A percentile compares a stretch with the other conserved stretches of the same genome.
phyloP scores from a whole-genome alignment of 306 rosid species.

The Castanea sativa region DNA sequence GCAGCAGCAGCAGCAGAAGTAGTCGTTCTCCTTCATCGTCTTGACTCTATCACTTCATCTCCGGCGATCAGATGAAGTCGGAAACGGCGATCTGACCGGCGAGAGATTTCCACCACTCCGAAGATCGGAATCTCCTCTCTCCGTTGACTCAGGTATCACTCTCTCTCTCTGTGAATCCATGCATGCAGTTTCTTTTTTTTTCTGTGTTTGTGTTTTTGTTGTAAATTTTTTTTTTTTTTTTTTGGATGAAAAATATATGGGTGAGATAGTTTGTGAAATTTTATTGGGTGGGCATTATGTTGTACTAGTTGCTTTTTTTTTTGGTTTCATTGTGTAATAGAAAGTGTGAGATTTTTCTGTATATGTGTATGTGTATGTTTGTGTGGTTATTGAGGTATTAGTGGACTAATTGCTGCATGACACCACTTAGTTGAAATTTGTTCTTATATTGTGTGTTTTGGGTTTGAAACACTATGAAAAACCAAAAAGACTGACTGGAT shows the following conservation, averaged over 20 bases:
- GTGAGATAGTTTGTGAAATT: too few relatives aligned
- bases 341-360: too few relatives aligned
- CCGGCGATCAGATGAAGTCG: slow-evolving; percentile 3
- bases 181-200: neutral
- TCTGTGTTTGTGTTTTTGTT: neutral
- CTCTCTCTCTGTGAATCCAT: neutral
- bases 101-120: slow-evolving; percentile 1
- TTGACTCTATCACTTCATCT: slow-evolving; percentile 10
- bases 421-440: neutral
- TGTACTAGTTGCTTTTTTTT: too few relatives aligned
- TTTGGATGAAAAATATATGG: too few relatives aligned
- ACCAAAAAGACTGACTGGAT: neutral
- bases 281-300: too few relatives aligned
- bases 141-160: neutral
- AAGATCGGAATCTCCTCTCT: neutral
- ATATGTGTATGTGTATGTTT: too few relatives aligned
- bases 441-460: neutral
- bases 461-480: neutral
- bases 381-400: too few relatives aligned
- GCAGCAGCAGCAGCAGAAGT: neutral
- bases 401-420: neutral
- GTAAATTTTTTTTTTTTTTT: neutral
- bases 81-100: slow-evolving; percentile 21
- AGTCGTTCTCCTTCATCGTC: neutral
- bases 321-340: too few relatives aligned